These are phyloP conservation scores for Zoysia pacifica DNA, from an alignment of 176 grass and related monocot species.

Conservation along the genomic window DNA sequence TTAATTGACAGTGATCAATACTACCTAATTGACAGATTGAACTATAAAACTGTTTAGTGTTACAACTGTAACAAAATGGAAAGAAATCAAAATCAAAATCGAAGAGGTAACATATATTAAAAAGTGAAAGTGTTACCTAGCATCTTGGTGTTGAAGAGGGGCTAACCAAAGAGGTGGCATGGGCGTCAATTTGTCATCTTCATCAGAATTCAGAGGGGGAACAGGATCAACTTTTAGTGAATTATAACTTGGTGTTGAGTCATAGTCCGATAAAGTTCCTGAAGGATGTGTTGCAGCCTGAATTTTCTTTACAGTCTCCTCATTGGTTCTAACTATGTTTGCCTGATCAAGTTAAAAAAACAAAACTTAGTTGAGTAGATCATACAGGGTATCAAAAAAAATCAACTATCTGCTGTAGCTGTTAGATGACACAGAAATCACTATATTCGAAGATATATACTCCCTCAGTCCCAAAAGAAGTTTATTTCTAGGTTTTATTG, in stretches of 20 bases:
- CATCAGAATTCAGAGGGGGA: conserved; percentile 37
- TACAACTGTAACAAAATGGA: conserved; percentile 4
- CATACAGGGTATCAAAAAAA: too few species aligned
- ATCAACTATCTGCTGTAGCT: not conserved
- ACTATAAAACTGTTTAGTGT: not conserved
- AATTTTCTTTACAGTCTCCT: conserved; percentile 56
- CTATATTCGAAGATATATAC: not conserved
- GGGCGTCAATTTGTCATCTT: conserved; percentile 59
- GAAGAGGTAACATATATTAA: not conserved
- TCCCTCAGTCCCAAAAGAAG: too few species aligned
- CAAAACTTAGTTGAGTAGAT: not conserved
- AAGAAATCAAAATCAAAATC: not conserved
- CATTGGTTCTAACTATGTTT: conserved; percentile 70
- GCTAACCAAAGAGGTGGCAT: conserved; percentile 78
- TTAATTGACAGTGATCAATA: not conserved
- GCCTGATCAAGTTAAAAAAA: conserved; percentile 41
- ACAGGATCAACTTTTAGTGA: conserved; percentile 36
- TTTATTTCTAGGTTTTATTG: too few species aligned
- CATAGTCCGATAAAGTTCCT: conserved; percentile 34
- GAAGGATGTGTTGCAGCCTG: conserved; percentile 41
- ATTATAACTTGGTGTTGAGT: conserved; percentile 12
- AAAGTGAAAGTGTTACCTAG: conserved; percentile 55
- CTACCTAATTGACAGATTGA: not conserved
- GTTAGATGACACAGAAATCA: not conserved
- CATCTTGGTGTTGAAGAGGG: conserved; percentile 54